Percentiles rank a stretch among this genome's conserved stretches.
Conservation (phyloP, 208 protist species). For the Leishmania martiniquensis region DNA sequence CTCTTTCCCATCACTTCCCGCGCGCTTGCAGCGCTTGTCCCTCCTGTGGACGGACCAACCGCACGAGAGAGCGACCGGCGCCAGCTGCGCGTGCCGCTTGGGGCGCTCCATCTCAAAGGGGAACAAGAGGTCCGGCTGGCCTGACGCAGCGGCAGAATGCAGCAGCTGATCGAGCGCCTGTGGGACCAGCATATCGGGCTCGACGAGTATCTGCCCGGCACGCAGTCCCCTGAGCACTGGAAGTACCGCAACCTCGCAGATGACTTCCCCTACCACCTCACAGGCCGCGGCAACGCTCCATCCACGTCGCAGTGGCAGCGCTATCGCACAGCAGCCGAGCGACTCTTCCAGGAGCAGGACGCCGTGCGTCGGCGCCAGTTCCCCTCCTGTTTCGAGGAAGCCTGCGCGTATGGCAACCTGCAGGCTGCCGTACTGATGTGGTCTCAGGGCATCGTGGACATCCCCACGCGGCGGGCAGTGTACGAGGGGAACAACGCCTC, state of each 20-base stretch:
- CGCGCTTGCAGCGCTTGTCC: no score
- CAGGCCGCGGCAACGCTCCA: slow-evolving; percentile 20
- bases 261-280: slow-evolving; percentile 46
- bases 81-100: no score
- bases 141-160: slow-evolving; percentile 8
- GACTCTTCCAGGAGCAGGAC: slow-evolving; percentile 23
- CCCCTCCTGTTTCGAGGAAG: slow-evolving; percentile 62
- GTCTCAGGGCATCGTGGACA: slow-evolving; percentile 52
- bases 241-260: slow-evolving; percentile 22
- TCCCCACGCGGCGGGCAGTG: slow-evolving; percentile 32
- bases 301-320: slow-evolving; percentile 5
- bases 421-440: slow-evolving; percentile 51
- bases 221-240: slow-evolving; percentile 14
- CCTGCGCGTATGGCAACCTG: slow-evolving; percentile 70
- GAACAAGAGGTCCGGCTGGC: not conserved
- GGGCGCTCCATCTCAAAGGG: no score
- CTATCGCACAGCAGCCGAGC: slow-evolving; percentile 7
- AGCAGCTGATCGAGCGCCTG: slow-evolving; percentile 16
- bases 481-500: slow-evolving; percentile 67
- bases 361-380: slow-evolving; percentile 36
- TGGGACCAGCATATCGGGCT: slow-evolving; percentile 49
- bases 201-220: slow-evolving; percentile 67
- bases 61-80: no score
- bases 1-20: no score
- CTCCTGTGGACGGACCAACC: no score